Evolutionary conservation across 2,329 filamentous ascomycete genomes (phyloP).

Genomic region (Aspergillus quadricinctus): DNA sequence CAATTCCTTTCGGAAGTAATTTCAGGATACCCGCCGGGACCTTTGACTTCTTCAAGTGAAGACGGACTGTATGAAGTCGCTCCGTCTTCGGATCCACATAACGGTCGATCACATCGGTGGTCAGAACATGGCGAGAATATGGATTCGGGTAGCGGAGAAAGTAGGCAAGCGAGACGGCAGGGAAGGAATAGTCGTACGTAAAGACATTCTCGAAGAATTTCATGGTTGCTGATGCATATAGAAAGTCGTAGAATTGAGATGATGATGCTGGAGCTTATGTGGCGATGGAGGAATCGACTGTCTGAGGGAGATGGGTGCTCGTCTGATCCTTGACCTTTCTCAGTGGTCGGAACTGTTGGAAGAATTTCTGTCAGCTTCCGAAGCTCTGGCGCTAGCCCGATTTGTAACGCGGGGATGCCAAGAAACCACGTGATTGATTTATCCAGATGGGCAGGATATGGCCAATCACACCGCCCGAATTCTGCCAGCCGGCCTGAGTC

Average conservation of each 20-base stretch:
- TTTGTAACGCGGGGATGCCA: constrained; percentile 18
- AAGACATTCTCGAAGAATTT: constrained; percentile 54
- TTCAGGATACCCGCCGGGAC: constrained; percentile 58
- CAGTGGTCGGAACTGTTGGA: constrained; percentile 13
- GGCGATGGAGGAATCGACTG: constrained; percentile 4
- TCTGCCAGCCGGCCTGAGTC: not conserved
- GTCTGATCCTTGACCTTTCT: constrained; percentile 15
- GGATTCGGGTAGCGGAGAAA: constrained; percentile 67
- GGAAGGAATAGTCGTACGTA: constrained; percentile 62
- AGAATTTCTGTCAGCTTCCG: constrained; percentile 20
- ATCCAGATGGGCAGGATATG: not conserved
- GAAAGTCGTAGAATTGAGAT: not conserved
- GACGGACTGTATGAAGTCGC: constrained; percentile 56
- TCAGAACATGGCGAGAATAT: constrained; percentile 61
- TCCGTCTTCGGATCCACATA: constrained; percentile 57
- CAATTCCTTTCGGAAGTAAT: constrained; percentile 55
- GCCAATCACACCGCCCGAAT: not conserved
- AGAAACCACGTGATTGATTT: constrained; percentile 9
- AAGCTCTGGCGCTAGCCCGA: constrained; percentile 12
- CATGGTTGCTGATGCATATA: constrained; percentile 37
- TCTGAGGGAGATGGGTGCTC: constrained; percentile 7
- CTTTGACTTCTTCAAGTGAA: constrained; percentile 62
- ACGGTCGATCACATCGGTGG: constrained; percentile 62
- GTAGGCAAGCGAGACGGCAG: constrained; percentile 63
- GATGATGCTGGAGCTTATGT: constrained; percentile 1